Evolutionary conservation across 306 rosid genomes (phyloP), one percentile per base, ranked within the genome.

Genomic region (Sesbania bispinosa): DNA sequence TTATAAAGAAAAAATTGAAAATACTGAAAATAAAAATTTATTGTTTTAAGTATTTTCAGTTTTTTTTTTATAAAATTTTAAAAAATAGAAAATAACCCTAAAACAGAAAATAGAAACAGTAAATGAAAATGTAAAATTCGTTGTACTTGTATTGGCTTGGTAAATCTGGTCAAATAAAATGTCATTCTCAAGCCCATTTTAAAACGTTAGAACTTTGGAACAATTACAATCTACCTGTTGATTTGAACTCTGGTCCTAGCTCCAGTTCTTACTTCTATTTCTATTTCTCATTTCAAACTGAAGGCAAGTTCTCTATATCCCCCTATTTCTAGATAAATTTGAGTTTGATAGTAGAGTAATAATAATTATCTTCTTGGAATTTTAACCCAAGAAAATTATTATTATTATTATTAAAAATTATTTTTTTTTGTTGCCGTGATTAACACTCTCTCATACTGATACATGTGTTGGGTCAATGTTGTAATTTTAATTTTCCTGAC

Each of bases 401-500:
- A 15, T 4, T 30, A 46, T 4, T 6, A 14, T 42, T 36, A 8
- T 15, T 8, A n/a, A 10, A 43, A 45, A 11, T 7, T 1, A 14
- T 46, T 36, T 45, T 61, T 62, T 79, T n/a, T n/a, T n/a, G n/a
- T n/a, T 32, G 15, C 45, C 58, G 64, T 76, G 76, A 79, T 57
- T 69, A 7, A 15, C 69, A 73, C 70, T 74, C 33, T n/a, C n/a
- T n/a, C n/a, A n/a, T n/a, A n/a, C n/a, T n/a, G n/a, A 69, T 24
- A 70, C 33, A 66, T 78, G 32, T 61, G 32, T 71, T 50, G 68
- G 86, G 83, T 23, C 77, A 76, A 16, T 78, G 55, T 27, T 48
- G 90, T 67, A 79, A 88, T 80, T 75, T 80, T 38, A 14, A 59
- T 10, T 1, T n/a, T 39, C 4, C 51, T 26, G 23, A 35, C 62